Conservation (phyloP, 768 basidiomycete genomes). For the Boletus insuetus region DNA sequence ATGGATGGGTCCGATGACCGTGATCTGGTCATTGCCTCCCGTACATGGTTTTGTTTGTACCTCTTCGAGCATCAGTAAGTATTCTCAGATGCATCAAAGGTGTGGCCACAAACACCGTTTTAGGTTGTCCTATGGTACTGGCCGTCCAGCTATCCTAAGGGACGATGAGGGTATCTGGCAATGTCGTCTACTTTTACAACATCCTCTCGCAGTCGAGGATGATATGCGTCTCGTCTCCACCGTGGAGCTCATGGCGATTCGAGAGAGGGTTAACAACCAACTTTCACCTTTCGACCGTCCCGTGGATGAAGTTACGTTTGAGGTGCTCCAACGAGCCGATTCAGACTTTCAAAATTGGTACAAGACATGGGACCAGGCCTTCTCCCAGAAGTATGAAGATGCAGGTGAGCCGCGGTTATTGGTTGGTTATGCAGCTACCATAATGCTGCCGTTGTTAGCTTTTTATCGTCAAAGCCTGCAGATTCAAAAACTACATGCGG, state of each 20-base stretch:
- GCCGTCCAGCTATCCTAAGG: conserved; percentile 87
- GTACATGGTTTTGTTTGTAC: conserved; percentile 93
- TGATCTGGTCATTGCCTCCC: conserved; percentile 74
- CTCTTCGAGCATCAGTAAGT: conserved; percentile 92
- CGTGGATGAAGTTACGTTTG: conserved; percentile 71
- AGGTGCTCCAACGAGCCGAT: conserved; percentile 70
- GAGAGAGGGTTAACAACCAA: conserved; percentile 82
- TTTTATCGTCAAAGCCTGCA: conserved; percentile 88
- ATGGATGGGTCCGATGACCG: conserved; percentile 60
- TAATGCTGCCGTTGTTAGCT: conserved; percentile 38
- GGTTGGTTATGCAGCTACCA: conserved; percentile 3
- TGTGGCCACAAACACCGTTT: neutral
- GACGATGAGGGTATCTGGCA: conserved; percentile 90
- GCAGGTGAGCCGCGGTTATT: conserved; percentile 49
- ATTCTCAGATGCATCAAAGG: neutral
- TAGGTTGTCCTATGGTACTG: conserved; percentile 93
- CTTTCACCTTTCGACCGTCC: conserved; percentile 77
- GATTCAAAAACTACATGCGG: conserved; percentile 86
- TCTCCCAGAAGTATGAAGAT: conserved; percentile 80
- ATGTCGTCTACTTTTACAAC: conserved; percentile 75
- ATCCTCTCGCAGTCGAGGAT: conserved; percentile 87
- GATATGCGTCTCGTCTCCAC: conserved; percentile 95
- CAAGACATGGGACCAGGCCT: conserved; percentile 71
- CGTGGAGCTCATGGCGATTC: conserved; percentile 87
- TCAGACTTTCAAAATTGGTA: conserved; percentile 81